Base-by-base conservation (phyloP, 805 yeast species). In the Yarrowia osloensis region DNA sequence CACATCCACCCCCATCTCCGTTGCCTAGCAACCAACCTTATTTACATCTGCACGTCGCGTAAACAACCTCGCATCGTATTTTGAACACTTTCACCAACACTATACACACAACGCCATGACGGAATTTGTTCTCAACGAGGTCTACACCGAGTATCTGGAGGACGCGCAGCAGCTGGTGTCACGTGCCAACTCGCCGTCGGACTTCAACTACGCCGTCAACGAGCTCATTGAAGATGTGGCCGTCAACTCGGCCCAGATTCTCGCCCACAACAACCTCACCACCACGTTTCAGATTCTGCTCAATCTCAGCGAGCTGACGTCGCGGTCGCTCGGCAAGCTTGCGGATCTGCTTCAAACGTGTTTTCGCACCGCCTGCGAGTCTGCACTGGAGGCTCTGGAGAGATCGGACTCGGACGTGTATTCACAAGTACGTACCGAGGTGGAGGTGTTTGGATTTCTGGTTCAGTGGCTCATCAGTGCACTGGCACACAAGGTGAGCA, bases 371-470 rank as follows among this genome's bases (percentile, higher is more conserved):
- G 68, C 68, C 19, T 44, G 66, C 2, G 47, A 37, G 17, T n/a
- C 40, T 17, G 47, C 61, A 21, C 12, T 28, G 46, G 59, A 47
- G 22, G 49, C 37, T 26, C 17, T 39, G n/a, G 39, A 47, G 12
- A 15, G 24, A 15, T 31, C 40, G 3, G 54, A 46, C 5, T 44
- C 66, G 8, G 66, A 61, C n/a, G 9, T 29, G 2, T 61, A 44
- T 8, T 24, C 29, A 6, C 59, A 66, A 39, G 70, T 69, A 11
- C 52, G 70, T 24, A 66, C 19, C 8, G 59, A 69, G n/a, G 52
- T 71, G 7, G 74, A 72, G 31, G 63, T 72, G 42, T 72, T 68
- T 28, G 70, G 71, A 15, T 72, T 72, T 50, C 44, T 72, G 26
- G 35, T 69, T 13, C 70, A 70, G 24, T 72, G 74, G 73, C 57